Percentiles rank a stretch among this genome's conserved stretches.
phyloP scores from a whole-genome alignment of 106 monocot genomes.

The Dioscorea zingiberensis region DNA sequence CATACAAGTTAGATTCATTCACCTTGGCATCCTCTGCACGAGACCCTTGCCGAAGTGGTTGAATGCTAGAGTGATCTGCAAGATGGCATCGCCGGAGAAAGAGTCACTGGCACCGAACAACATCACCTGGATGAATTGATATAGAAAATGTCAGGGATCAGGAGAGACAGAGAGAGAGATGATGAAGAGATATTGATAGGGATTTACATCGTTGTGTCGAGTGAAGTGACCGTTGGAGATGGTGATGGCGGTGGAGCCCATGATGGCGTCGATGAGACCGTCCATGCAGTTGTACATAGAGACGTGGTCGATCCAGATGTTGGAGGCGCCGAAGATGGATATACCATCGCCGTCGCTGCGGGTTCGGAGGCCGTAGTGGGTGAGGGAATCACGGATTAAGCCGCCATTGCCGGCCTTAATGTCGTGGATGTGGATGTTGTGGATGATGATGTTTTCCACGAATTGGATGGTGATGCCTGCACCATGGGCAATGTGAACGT shows the following conservation, averaged over 20 bases:
- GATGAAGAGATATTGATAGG: too few relatives aligned
- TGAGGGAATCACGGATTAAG: constrained; percentile 22
- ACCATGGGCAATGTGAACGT: constrained; percentile 40
- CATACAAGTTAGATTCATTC: not conserved
- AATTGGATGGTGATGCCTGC: constrained; percentile 38
- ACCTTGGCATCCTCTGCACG: constrained; percentile 51
- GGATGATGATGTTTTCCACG: constrained; percentile 48
- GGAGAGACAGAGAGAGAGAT: too few relatives aligned
- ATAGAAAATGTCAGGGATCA: not conserved
- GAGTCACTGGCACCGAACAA: constrained; percentile 42
- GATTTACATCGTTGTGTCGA: constrained; percentile 38
- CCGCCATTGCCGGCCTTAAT: constrained; percentile 23
- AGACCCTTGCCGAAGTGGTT: constrained; percentile 54
- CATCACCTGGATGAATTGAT: constrained; percentile 17
- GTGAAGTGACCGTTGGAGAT: constrained; percentile 55
- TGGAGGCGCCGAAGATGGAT: constrained; percentile 32
- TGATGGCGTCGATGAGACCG: constrained; percentile 29
- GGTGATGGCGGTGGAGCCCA: constrained; percentile 55
- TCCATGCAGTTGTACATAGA: constrained; percentile 15
- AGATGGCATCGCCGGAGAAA: constrained; percentile 17
- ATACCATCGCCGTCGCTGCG: constrained; percentile 57
- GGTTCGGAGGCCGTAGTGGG: constrained; percentile 29
- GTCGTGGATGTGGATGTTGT: constrained; percentile 56
- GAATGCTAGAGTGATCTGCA: constrained; percentile 61
- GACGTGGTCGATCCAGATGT: constrained; percentile 56